Evolutionary conservation across 1,284 basidiomycete species (phyloP).

Genomic region (Pisolithus thermaeus): DNA sequence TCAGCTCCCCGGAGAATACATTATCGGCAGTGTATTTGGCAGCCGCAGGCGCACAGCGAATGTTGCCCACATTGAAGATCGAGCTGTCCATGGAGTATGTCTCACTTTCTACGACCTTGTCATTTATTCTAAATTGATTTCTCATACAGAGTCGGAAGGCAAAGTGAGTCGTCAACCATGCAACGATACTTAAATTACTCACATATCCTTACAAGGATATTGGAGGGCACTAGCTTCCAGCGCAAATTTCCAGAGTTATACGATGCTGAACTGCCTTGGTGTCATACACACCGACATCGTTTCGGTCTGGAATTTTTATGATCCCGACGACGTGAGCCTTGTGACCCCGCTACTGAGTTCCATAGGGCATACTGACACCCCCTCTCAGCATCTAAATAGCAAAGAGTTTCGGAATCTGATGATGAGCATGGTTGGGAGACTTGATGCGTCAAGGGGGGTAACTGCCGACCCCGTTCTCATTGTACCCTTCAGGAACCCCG

Average conservation of each 20-base stretch:
- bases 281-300: slow-evolving; percentile 20
- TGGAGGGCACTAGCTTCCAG: slow-evolving; percentile 20
- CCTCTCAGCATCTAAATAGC: slow-evolving; percentile 1
- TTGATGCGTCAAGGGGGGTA: not conserved
- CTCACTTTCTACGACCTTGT: not conserved
- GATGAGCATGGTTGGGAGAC: not conserved
- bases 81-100: slow-evolving; percentile 1
- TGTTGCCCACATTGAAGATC: slow-evolving; percentile 1
- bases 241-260: slow-evolving; percentile 11
- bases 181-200: not conserved
- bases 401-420: not conserved
- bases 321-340: slow-evolving; percentile 11
- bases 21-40: not conserved
- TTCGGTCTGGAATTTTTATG: slow-evolving; percentile 20
- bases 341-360: not conserved
- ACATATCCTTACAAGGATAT: slow-evolving; percentile 12
- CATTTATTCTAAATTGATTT: not conserved
- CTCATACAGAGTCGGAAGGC: slow-evolving; percentile 14
- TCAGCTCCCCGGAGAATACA: not conserved
- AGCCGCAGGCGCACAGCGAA: slow-evolving; percentile 1
- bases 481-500: not conserved
- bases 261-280: slow-evolving; percentile 12
- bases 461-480: not conserved
- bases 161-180: slow-evolving; percentile 5
- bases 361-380: not conserved